Evolutionary conservation across 1,284 basidiomycete genomes (phyloP), one percentile per base, ranked within the genome.

Genomic region (Cutaneotrichosporon sp.): DNA sequence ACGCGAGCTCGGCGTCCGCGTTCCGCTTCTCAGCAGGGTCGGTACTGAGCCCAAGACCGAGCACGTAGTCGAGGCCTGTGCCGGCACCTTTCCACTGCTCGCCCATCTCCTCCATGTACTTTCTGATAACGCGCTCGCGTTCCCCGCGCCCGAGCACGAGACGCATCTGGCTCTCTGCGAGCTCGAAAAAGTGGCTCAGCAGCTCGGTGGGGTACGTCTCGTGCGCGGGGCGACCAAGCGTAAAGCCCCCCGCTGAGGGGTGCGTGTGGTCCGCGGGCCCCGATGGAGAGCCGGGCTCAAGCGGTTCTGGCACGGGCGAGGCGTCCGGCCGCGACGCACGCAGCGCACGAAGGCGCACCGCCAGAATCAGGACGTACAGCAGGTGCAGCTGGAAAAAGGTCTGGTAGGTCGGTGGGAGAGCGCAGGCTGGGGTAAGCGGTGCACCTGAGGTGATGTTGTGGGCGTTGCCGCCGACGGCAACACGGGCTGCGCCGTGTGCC

Each of bases 371-470:
- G 51, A 97, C 79, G 74, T 98, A 93, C 37, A 97, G 80, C 60
- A 94, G 91, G 41, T 91, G 92, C 50, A 97, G 79, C 23, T 90
- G 90, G 77, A 97, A 97, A 89, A 93, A 98, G 5, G 92, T 90
- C 71, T 97, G 93, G 73, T 97, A 97, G 0, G 94, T 97, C 8
- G 87, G 85, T 3, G 94, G 93, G 13, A 98, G 79, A 46, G 80
- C 79, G 68, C 90, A 97, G 61, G 85, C 93, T 92, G 61, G 7
- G n/a, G 39, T 56, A 17, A 56, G 54, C 22, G 14, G 15, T 20
- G n/a, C n/a, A n/a, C n/a, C n/a, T n/a, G n/a, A n/a, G n/a, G n/a
- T n/a, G n/a, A n/a, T n/a, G n/a, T n/a, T n/a, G n/a, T n/a, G n/a
- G n/a, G n/a, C n/a, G n/a, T n/a, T n/a, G n/a, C n/a, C n/a, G n/a